These are phyloP conservation scores for Ganoderma multipileum DNA, from an alignment of 1,284 basidiomycete genomes.

Conservation along the genomic window DNA sequence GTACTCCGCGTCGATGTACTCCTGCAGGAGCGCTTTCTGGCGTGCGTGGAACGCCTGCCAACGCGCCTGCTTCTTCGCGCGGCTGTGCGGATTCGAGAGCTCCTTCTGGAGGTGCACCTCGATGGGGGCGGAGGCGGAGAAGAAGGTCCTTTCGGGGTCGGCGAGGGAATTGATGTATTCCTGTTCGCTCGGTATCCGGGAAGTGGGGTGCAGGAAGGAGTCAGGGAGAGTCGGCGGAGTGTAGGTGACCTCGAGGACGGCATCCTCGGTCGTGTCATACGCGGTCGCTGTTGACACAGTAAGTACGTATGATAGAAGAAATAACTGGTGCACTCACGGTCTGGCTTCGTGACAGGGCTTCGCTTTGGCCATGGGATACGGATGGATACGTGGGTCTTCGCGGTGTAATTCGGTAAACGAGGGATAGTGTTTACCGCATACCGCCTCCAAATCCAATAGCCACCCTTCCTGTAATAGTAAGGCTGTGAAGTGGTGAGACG, in stretches of 20 bases:
- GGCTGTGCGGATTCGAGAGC: slow-evolving; percentile 79
- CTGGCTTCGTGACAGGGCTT: slow-evolving; percentile 48
- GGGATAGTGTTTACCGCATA: slow-evolving; percentile 71
- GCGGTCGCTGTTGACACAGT: slow-evolving; percentile 47
- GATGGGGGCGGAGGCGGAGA: slow-evolving; percentile 61
- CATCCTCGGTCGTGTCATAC: slow-evolving; percentile 66
- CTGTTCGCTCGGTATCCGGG: slow-evolving; percentile 55
- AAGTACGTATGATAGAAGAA: slow-evolving; percentile 12
- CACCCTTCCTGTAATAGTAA: slow-evolving; percentile 57
- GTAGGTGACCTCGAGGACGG: slow-evolving; percentile 72
- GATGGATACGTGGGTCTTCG: slow-evolving; percentile 45
- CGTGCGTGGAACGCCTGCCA: slow-evolving; percentile 65
- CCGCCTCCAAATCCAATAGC: slow-evolving; percentile 69
- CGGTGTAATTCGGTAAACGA: slow-evolving; percentile 52
- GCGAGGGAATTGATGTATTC: slow-evolving; percentile 65
- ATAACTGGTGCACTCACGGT: slow-evolving; percentile 49
- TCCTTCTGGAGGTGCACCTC: slow-evolving; percentile 72
- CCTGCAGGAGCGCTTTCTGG: slow-evolving; percentile 56
- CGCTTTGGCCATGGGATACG: slow-evolving; percentile 73
- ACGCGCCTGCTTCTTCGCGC: slow-evolving; percentile 78
- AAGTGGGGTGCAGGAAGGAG: slow-evolving; percentile 44
- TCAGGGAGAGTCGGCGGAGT: slow-evolving; percentile 58
- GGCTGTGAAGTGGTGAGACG: slow-evolving; percentile 68
- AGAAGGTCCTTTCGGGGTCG: slow-evolving; percentile 50
- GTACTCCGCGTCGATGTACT: slow-evolving; percentile 62